Base-by-base conservation (phyloP, 129 eudicot species). In the Smallanthus sonchifolius region DNA sequence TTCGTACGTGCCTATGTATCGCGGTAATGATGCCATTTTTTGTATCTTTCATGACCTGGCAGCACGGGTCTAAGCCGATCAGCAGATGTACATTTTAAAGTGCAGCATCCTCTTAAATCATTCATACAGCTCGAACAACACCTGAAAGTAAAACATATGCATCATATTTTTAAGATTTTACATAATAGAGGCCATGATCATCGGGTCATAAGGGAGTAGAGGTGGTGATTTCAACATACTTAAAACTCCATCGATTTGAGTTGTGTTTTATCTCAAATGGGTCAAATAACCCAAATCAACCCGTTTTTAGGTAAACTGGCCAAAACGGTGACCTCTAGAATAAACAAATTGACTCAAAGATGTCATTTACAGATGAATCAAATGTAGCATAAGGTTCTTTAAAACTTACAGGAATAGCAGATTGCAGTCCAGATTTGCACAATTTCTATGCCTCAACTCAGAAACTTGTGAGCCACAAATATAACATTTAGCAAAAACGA, bases 351-450 rank as follows among this genome's bases (percentile, higher is more conserved):
- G 13, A 38, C 48, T 20, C 43, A 15, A 24, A 24, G 16, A 16
- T n/a, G 54, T 20, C 28, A 28, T 39, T 38, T 67, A 56, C 17
- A 8, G 43, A 65, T 64, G 49, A 59, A 44, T 19, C 13, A 65
- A 65, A 47, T 10, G 62, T 17, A 37, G 37, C 30, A 28, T 10
- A 55, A 34, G 49, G 60, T 37, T 36, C 43, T 61, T 35, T 36
- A 35, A 14, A 15, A 20, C 99, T 94, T 86, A 94, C 99, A 94
- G 75, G 81, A 79, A 86, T 79, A 94, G 96, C 20, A 88, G 86
- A 77, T 94, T 94, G 90, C 99, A 94, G 80, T 94, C 97, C 8
- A 88, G 80, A 86, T 94, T 94, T 75, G 99, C 99, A 72, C 99
- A 94, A 44, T 94, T 91, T 19, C 99, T 91, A 74, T 91, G 99